These are phyloP conservation scores for Colletotrichum musae DNA, from an alignment of 2,329 filamentous ascomycete genomes.

Conservation along the genomic window DNA sequence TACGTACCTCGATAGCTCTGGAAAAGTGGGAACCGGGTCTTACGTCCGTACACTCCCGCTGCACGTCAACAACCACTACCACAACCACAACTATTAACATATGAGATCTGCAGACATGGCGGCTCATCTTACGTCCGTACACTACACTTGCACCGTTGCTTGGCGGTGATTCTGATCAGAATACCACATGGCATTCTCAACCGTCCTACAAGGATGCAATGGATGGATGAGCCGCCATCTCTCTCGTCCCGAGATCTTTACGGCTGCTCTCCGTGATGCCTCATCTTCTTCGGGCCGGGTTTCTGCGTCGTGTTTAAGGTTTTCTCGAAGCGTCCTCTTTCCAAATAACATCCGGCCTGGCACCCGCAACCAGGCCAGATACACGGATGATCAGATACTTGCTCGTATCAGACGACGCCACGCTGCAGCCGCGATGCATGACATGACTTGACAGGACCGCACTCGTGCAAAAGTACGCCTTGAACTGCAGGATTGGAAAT, in stretches of 20 bases:
- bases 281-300: neutral
- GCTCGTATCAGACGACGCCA: no score
- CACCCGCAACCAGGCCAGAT: no score
- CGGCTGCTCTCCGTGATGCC: neutral
- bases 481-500: no score
- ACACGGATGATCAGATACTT: no score
- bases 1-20: no score
- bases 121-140: slow-evolving; percentile 35
- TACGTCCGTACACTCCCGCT: slow-evolving; percentile 8
- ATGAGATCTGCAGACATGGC: slow-evolving; percentile 5
- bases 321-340: no score
- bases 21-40: slow-evolving; percentile 3
- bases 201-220: slow-evolving; percentile 12
- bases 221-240: neutral
- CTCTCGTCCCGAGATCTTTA: neutral
- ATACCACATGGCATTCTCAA: slow-evolving; percentile 36
- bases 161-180: slow-evolving; percentile 14
- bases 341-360: no score
- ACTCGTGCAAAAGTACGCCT: no score
- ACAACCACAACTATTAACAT: neutral
- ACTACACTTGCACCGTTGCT: slow-evolving; percentile 32
- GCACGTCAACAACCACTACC: neutral
- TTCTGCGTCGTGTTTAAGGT: no score
- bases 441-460: no score
- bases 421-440: no score